Evolutionary conservation across 2,329 filamentous ascomycete species (phyloP).

Genomic region (Fusarium illudens): DNA sequence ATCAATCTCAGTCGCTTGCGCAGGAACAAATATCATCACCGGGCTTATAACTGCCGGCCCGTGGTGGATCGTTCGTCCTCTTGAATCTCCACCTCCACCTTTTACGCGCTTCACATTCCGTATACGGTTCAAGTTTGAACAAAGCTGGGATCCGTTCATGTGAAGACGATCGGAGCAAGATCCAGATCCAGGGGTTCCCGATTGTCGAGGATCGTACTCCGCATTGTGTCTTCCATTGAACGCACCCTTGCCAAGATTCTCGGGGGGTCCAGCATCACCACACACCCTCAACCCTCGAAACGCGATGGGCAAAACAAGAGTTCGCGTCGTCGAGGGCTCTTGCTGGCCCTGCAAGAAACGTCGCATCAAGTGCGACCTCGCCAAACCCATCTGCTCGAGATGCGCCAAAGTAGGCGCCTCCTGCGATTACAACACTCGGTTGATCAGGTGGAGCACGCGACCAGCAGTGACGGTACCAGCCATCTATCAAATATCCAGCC

Average conservation of each 20-base stretch:
- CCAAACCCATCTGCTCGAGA: slow-evolving; percentile 49
- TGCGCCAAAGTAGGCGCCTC: slow-evolving; percentile 43
- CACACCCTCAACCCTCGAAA: too few species aligned
- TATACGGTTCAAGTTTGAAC: neutral
- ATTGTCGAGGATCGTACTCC: neutral
- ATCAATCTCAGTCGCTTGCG: neutral
- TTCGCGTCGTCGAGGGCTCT: slow-evolving; percentile 47
- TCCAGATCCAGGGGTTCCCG: neutral
- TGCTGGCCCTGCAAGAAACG: slow-evolving; percentile 57
- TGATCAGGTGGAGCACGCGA: slow-evolving; percentile 54
- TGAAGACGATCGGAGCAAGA: neutral
- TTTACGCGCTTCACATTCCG: neutral
- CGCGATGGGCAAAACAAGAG: slow-evolving; percentile 23
- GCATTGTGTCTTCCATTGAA: neutral
- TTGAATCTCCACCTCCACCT: neutral
- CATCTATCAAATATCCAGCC: slow-evolving; percentile 41
- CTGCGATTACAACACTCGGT: slow-evolving; percentile 46
- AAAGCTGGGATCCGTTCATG: neutral
- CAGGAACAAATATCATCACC: neutral
- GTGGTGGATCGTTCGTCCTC: neutral
- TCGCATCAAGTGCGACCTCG: slow-evolving; percentile 54
- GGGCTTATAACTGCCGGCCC: neutral
- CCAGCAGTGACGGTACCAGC: slow-evolving; percentile 44
- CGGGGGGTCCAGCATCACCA: neutral
- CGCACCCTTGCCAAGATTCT: neutral